phyloP scores from a whole-genome alignment of 805 yeast genomes.

The Monosporozyma servazzii region DNA sequence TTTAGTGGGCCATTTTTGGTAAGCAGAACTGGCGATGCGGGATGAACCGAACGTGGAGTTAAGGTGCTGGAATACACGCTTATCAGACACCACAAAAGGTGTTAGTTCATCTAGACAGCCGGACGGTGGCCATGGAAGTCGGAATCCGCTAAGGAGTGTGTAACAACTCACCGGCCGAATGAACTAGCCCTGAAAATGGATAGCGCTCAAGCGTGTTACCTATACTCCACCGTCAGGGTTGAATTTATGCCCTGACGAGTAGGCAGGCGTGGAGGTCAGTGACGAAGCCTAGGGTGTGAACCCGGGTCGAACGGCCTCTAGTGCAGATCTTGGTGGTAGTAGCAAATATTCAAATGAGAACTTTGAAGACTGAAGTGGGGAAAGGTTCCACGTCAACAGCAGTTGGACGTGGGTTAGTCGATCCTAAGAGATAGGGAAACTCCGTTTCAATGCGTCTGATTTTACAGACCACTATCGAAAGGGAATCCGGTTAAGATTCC shows the following conservation, averaged over 20 bases:
- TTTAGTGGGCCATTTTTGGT: conserved; percentile 40
- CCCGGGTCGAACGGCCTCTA: not conserved
- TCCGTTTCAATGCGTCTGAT: not conserved
- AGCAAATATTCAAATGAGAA: not conserved
- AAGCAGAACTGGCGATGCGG: conserved; percentile 42
- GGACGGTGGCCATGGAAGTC: conserved; percentile 47
- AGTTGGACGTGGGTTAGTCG: not conserved
- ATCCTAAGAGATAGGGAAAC: not conserved
- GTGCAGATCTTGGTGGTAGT: not conserved
- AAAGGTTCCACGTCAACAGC: not conserved
- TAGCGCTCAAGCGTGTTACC: not conserved
- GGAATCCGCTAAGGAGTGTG: conserved; percentile 50
- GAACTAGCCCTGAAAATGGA: conserved; percentile 38
- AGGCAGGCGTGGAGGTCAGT: not conserved
- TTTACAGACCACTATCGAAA: conserved; percentile 30
- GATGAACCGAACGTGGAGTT: conserved; percentile 36
- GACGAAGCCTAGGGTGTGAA: not conserved
- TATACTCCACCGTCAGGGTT: not conserved
- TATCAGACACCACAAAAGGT: conserved; percentile 39
- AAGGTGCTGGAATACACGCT: conserved; percentile 37
- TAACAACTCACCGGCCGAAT: conserved; percentile 45
- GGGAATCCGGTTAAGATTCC: conserved; percentile 38
- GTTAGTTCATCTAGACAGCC: conserved; percentile 38
- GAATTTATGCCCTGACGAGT: not conserved
- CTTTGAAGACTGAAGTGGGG: not conserved